Percentiles rank a stretch among this genome's conserved stretches.
phyloP scores from a whole-genome alignment of 2,329 filamentous ascomycete species.

The Aspergillus niger region DNA sequence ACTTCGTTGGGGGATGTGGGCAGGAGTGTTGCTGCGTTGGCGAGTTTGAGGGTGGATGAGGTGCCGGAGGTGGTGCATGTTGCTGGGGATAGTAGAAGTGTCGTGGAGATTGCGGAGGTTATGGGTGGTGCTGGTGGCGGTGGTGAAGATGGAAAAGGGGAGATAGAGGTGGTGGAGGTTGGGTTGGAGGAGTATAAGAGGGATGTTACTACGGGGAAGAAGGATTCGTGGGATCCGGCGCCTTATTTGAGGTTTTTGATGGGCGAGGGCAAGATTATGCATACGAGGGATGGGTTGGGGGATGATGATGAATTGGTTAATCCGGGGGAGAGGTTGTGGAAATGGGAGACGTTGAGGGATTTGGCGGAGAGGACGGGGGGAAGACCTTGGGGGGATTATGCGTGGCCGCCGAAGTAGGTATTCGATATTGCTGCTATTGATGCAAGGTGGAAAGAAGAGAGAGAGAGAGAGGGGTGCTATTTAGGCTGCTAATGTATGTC shows the following conservation, averaged over 20 bases:
- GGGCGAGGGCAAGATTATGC: slow-evolving; percentile 34
- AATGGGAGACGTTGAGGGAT: slow-evolving; percentile 33
- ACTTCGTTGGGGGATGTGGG: slow-evolving; percentile 37
- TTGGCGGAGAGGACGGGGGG: slow-evolving; percentile 29
- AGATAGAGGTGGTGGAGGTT: slow-evolving; percentile 26
- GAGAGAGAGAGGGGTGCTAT: background rate
- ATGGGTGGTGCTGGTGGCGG: slow-evolving; percentile 31
- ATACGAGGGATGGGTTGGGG: slow-evolving; percentile 23
- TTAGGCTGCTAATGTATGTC: background rate
- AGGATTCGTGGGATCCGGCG: slow-evolving; percentile 27
- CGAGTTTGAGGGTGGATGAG: slow-evolving; percentile 17
- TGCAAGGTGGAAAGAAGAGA: background rate
- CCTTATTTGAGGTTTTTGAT: slow-evolving; percentile 38
- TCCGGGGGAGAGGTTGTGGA: slow-evolving; percentile 30
- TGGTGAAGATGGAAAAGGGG: too few species aligned
- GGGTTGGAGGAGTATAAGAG: slow-evolving; percentile 29
- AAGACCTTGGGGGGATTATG: slow-evolving; percentile 26
- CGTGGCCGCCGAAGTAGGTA: slow-evolving; percentile 13
- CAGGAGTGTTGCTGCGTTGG: slow-evolving; percentile 31
- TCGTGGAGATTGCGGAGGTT: slow-evolving; percentile 26
- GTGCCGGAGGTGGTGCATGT: slow-evolving; percentile 32
- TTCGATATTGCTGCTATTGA: background rate
- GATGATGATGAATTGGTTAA: slow-evolving; percentile 36
- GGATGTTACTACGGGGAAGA: slow-evolving; percentile 16
- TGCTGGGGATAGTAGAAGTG: slow-evolving; percentile 28